phyloP scores from a whole-genome alignment of 1,284 basidiomycete genomes.

The Athelia sp. region DNA sequence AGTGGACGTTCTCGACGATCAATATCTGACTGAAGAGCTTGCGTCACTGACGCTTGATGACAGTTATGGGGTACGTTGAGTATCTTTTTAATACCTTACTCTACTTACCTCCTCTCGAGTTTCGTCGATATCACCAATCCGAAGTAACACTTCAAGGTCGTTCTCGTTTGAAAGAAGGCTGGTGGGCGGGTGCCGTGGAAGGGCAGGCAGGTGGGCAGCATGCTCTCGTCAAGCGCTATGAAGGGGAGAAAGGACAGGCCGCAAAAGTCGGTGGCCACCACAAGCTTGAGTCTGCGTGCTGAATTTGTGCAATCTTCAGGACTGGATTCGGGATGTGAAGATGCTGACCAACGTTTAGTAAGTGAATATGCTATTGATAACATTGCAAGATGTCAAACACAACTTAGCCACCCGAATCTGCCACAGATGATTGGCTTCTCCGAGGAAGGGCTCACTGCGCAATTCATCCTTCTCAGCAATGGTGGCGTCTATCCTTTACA shows the following conservation, averaged over 20 bases:
- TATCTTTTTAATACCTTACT: background rate
- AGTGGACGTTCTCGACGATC: constrained; percentile 16
- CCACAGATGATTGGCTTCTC: constrained; percentile 52
- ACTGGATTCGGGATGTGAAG: constrained; percentile 47
- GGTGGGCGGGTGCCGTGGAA: constrained; percentile 41
- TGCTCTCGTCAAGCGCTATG: constrained; percentile 40
- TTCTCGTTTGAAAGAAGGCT: constrained; percentile 31
- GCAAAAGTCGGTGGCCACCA: constrained; percentile 24
- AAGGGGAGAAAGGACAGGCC: constrained; percentile 28
- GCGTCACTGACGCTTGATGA: constrained; percentile 16
- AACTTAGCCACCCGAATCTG: constrained; percentile 44
- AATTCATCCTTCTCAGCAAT: constrained; percentile 46
- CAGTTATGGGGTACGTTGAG: constrained; percentile 30
- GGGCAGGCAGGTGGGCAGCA: constrained; percentile 34
- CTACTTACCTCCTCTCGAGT: constrained; percentile 24
- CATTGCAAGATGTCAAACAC: constrained; percentile 1
- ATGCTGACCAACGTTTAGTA: constrained; percentile 44
- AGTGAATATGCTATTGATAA: constrained; percentile 17
- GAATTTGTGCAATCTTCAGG: constrained; percentile 19
- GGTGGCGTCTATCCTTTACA: constrained; percentile 21
- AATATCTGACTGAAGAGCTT: constrained; percentile 18
- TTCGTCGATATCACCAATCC: constrained; percentile 45
- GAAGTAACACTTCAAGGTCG: constrained; percentile 34
- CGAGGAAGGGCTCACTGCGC: constrained; percentile 37
- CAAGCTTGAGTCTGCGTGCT: background rate